A percentile compares a stretch with the other conserved stretches of the same genome.
Conservation (phyloP, 2,329 filamentous ascomycete species). For the Alternaria sp. region DNA sequence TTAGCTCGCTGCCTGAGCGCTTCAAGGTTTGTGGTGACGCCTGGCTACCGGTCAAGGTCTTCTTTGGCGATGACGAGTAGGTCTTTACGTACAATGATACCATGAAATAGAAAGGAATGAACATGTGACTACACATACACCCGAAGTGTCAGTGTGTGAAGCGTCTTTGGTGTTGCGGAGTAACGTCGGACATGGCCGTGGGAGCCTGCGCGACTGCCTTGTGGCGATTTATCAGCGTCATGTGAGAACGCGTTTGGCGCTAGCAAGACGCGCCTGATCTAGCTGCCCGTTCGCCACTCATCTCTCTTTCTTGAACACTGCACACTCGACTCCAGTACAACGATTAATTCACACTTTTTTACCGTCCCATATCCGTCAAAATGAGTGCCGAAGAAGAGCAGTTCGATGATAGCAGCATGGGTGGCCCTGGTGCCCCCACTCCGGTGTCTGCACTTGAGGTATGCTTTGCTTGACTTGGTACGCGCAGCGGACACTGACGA, state of each 20-base stretch:
- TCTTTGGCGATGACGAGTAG: slow-evolving; percentile 83
- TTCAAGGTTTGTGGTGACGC: slow-evolving; percentile 77
- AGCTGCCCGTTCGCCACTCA: slow-evolving; percentile 22
- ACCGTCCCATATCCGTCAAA: slow-evolving; percentile 7
- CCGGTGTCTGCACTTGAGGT: slow-evolving; percentile 88
- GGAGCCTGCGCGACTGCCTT: slow-evolving; percentile 2
- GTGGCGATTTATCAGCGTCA: slow-evolving; percentile 18
- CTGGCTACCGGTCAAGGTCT: slow-evolving; percentile 80
- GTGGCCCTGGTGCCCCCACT: slow-evolving; percentile 91
- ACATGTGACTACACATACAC: background rate
- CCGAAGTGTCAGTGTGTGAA: background rate
- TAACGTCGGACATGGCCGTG: background rate
- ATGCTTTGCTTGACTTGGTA: slow-evolving; percentile 38
- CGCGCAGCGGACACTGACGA: slow-evolving; percentile 6
- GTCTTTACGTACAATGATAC: slow-evolving; percentile 17
- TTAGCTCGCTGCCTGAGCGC: slow-evolving; percentile 73
- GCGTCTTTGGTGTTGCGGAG: background rate
- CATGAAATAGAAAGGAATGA: slow-evolving; percentile 18
- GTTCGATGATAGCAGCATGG: slow-evolving; percentile 71
- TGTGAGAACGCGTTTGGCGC: slow-evolving; percentile 38
- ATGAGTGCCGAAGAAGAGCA: slow-evolving; percentile 67
- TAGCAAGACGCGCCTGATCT: slow-evolving; percentile 21
- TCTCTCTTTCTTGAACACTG: slow-evolving; percentile 8
- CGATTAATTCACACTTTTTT: background rate
- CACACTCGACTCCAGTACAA: background rate